These are phyloP conservation scores for Fraxinus nigra DNA, from an alignment of 305 asterid species.

Conservation along the genomic window DNA sequence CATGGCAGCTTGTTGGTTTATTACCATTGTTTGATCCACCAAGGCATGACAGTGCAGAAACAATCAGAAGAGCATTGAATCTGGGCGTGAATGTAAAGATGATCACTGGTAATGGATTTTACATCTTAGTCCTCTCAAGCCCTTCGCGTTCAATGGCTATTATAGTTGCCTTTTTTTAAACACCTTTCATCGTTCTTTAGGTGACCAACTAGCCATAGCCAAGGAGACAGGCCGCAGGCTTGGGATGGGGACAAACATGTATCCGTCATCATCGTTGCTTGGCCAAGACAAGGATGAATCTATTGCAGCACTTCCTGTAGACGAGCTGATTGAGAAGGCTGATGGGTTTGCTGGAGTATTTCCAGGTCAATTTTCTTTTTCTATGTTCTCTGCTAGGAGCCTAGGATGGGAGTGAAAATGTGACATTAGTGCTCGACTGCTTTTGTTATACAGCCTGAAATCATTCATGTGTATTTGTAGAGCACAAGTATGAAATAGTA, in stretches of 20 bases:
- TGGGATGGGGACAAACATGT: conserved; percentile 94
- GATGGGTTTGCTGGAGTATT: conserved; percentile 93
- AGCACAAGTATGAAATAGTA: conserved; percentile 79
- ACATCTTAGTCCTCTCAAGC: not conserved
- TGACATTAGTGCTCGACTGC: not conserved
- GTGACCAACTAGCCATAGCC: conserved; percentile 82
- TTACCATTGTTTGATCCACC: conserved; percentile 87
- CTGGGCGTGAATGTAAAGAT: conserved; percentile 89
- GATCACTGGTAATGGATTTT: conserved; percentile 59
- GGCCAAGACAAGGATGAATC: conserved; percentile 69
- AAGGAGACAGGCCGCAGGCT: conserved; percentile 89
- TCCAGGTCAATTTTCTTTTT: conserved; percentile 45
- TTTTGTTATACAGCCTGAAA: not conserved
- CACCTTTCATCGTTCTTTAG: conserved; percentile 27
- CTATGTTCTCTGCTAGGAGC: not conserved
- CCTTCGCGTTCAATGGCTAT: not conserved
- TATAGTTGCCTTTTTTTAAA: not conserved
- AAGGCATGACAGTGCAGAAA: conserved; percentile 85
- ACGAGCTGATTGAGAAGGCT: conserved; percentile 78
- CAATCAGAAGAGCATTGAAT: conserved; percentile 70
- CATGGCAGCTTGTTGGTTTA: conserved; percentile 81
- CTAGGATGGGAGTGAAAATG: not conserved
- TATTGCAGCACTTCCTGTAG: conserved; percentile 61
- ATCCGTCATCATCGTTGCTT: conserved; percentile 74
- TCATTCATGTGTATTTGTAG: conserved; percentile 28